A percentile compares a stretch with the other conserved stretches of the same genome.
These are phyloP conservation scores for Wolfiporia cocos DNA, from an alignment of 1,284 basidiomycete species.

Conservation along the genomic window DNA sequence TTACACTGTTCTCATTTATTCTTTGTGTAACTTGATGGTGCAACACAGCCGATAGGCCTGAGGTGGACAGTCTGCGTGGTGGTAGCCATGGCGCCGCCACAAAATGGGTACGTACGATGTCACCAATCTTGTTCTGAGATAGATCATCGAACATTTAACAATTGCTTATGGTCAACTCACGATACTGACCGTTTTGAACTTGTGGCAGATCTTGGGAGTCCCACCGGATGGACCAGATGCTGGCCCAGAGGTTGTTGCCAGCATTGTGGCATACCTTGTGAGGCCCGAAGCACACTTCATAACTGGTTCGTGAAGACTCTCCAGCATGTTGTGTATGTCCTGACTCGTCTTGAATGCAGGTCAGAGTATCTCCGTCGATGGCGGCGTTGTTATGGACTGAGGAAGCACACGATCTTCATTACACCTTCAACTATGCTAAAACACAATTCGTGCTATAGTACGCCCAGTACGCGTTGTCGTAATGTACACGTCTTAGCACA, in stretches of 20 bases:
- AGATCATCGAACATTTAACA: too few relatives aligned
- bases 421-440: too few relatives aligned
- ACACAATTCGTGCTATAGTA: too few relatives aligned
- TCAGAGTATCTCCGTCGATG: conserved; percentile 3
- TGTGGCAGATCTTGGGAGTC: conserved; percentile 4
- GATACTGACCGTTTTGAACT: too few relatives aligned
- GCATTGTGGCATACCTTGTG: conserved; percentile 10
- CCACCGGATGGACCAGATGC: conserved; percentile 1
- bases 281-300: conserved; percentile 11
- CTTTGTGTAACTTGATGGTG: neutral
- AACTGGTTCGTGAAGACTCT: conserved; percentile 5
- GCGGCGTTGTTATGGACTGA: conserved; percentile 3
- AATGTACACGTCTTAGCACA: too few relatives aligned
- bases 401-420: too few relatives aligned
- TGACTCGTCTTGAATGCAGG: neutral
- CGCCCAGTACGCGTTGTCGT: too few relatives aligned
- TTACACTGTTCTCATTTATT: too few relatives aligned
- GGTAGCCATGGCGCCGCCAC: conserved; percentile 2
- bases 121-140: too few relatives aligned
- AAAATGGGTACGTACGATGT: conserved; percentile 1
- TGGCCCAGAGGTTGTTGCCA: conserved; percentile 7
- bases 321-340: too few relatives aligned
- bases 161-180: too few relatives aligned
- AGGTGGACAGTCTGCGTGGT: conserved; percentile 1
- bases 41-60: neutral